These are phyloP conservation scores for Didymella sp. DNA, from an alignment of 2,329 filamentous ascomycete species.

Conservation along the genomic window DNA sequence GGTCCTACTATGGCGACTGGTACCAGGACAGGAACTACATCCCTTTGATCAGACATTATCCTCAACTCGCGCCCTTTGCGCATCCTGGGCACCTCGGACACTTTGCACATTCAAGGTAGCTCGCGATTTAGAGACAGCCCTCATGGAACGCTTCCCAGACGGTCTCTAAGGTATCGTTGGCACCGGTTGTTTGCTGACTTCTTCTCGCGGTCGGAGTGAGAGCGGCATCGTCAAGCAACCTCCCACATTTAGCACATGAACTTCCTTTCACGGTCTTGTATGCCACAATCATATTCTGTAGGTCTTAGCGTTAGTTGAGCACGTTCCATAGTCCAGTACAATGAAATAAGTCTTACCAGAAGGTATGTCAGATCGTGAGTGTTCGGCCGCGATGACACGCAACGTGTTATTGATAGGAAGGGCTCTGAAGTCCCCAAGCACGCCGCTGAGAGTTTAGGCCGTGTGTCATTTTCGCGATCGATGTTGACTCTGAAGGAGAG, in stretches of 20 bases:
- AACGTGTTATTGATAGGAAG: slow-evolving; percentile 42
- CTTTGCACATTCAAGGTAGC: background rate
- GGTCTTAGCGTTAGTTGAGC: slow-evolving; percentile 19
- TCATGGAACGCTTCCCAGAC: slow-evolving; percentile 50
- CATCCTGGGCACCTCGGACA: background rate
- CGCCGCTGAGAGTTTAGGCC: slow-evolving; percentile 37
- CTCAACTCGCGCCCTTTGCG: background rate
- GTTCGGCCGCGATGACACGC: slow-evolving; percentile 42
- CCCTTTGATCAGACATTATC: slow-evolving; percentile 8
- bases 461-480: slow-evolving; percentile 35
- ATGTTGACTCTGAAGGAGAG: slow-evolving; percentile 41
- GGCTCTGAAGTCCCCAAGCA: slow-evolving; percentile 41
- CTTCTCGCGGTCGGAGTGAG: slow-evolving; percentile 43
- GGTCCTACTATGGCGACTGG: slow-evolving; percentile 39
- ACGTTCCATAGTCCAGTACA: background rate
- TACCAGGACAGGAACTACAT: slow-evolving; percentile 29
- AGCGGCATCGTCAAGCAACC: slow-evolving; percentile 36
- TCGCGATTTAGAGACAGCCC: slow-evolving; percentile 33
- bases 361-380: slow-evolving; percentile 42
- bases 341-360: slow-evolving; percentile 36
- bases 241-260: slow-evolving; percentile 44
- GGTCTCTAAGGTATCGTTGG: slow-evolving; percentile 27
- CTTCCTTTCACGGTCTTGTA: slow-evolving; percentile 44
- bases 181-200: slow-evolving; percentile 29
- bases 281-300: slow-evolving; percentile 50